phyloP scores from a whole-genome alignment of 2,329 filamentous ascomycete genomes.

The Fusarium sp. region DNA sequence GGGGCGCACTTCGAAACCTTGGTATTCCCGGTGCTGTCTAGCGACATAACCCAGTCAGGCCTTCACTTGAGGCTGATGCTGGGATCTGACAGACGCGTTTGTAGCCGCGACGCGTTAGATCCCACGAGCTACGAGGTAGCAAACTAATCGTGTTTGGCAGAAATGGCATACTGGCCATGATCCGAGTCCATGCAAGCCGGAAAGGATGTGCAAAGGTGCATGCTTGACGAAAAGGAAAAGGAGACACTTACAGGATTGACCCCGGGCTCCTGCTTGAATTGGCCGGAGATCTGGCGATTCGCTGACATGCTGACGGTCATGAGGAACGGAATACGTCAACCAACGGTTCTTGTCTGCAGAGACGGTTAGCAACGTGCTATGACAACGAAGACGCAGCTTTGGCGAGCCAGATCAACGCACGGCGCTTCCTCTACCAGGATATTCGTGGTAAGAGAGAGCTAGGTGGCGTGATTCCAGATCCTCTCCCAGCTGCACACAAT shows the following conservation, averaged over 20 bases:
- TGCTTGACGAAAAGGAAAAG: conserved; percentile 11
- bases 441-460: conserved; percentile 30
- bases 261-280: conserved; percentile 46
- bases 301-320: conserved; percentile 46
- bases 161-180: conserved; percentile 3
- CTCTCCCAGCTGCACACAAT: conserved; percentile 30
- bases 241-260: conserved; percentile 43
- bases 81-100: conserved; percentile 28
- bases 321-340: conserved; percentile 25
- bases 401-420: conserved; percentile 23
- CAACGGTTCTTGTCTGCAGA: conserved; percentile 23
- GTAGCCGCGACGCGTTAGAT: conserved; percentile 23
- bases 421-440: conserved; percentile 34
- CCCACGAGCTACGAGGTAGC: conserved; percentile 5
- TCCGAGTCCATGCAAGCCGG: neutral
- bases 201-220: neutral
- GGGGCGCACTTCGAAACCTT: conserved; percentile 26
- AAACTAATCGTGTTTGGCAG: neutral
- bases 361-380: conserved; percentile 34
- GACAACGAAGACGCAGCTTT: conserved; percentile 20
- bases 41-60: conserved; percentile 22
- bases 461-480: conserved; percentile 41
- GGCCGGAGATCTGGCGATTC: conserved; percentile 42
- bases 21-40: conserved; percentile 37
- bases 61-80: conserved; percentile 41